Evolutionary conservation across 164 flowering plant genomes (phyloP).

Genomic region (Tetrastigma voinierianum): DNA sequence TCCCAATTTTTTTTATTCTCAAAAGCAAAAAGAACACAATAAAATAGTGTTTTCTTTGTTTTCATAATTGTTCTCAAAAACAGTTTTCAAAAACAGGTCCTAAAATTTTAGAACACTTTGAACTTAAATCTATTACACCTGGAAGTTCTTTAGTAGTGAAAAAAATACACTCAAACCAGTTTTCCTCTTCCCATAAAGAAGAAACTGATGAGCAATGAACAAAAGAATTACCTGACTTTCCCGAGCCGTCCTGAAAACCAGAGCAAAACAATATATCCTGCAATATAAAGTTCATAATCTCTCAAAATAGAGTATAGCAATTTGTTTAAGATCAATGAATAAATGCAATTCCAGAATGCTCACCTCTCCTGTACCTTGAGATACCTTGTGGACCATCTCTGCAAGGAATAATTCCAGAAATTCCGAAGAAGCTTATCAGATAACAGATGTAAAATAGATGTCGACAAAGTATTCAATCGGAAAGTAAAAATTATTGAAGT

Average conservation of each 20-base stretch:
- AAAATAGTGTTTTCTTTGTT: too few species aligned
- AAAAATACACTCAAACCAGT: not conserved
- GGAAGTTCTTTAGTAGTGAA: too few species aligned
- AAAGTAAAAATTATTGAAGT: too few species aligned
- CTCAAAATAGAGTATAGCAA: not conserved
- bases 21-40: too few species aligned
- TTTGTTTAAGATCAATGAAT: not conserved
- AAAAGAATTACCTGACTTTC: conserved; percentile 49
- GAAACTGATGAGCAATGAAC: not conserved
- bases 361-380: conserved; percentile 50
- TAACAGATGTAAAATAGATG: too few species aligned
- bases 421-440: not conserved
- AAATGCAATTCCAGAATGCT: conserved; percentile 15
- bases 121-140: too few species aligned
- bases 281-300: conserved; percentile 11
- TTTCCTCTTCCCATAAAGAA: not conserved
- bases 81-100: too few species aligned
- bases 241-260: conserved; percentile 42
- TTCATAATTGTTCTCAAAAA: too few species aligned
- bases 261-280: conserved; percentile 62
- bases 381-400: conserved; percentile 45
- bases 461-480: too few species aligned
- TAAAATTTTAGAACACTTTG: not conserved
- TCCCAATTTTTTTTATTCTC: too few species aligned
- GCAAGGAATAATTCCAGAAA: conserved; percentile 21